These are phyloP conservation scores for Huntiella moniliformis DNA, from an alignment of 2,329 filamentous ascomycete genomes.

Conservation along the genomic window DNA sequence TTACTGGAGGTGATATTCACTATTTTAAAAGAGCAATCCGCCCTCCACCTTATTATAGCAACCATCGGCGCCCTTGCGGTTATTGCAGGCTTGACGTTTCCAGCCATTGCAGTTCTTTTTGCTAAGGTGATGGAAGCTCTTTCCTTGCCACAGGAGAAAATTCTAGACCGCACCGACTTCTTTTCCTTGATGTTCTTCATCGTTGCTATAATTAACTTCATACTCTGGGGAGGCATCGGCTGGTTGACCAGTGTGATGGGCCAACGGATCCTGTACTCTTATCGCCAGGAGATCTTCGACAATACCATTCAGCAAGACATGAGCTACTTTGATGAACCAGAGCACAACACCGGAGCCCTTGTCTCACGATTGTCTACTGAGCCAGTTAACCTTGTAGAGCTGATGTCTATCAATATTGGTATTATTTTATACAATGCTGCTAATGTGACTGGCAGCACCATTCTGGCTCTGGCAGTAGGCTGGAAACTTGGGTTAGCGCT, in stretches of 20 bases:
- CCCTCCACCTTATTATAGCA: background rate
- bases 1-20: slow-evolving; percentile 1
- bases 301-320: slow-evolving; percentile 37
- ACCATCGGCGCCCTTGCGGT: slow-evolving; percentile 1
- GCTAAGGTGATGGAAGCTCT: slow-evolving; percentile 23
- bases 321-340: slow-evolving; percentile 23
- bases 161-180: slow-evolving; percentile 27
- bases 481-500: slow-evolving; percentile 33
- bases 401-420: slow-evolving; percentile 29
- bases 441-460: slow-evolving; percentile 26
- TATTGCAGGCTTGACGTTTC: slow-evolving; percentile 19
- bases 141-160: slow-evolving; percentile 14
- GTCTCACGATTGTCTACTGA: slow-evolving; percentile 21
- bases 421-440: slow-evolving; percentile 28
- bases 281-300: slow-evolving; percentile 25
- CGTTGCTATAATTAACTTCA: slow-evolving; percentile 26
- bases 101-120: slow-evolving; percentile 26
- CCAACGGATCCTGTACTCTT: slow-evolving; percentile 20
- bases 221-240: slow-evolving; percentile 24
- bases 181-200: slow-evolving; percentile 39
- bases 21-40: slow-evolving; percentile 4
- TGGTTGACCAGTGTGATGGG: slow-evolving; percentile 21
- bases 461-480: slow-evolving; percentile 26
- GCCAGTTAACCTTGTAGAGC: slow-evolving; percentile 29
- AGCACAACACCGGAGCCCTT: slow-evolving; percentile 22